A percentile compares a stretch with the other conserved stretches of the same genome.
Evolutionary conservation across 805 yeast genomes (phyloP).

Genomic region (Saccharomycopsis sp.): DNA sequence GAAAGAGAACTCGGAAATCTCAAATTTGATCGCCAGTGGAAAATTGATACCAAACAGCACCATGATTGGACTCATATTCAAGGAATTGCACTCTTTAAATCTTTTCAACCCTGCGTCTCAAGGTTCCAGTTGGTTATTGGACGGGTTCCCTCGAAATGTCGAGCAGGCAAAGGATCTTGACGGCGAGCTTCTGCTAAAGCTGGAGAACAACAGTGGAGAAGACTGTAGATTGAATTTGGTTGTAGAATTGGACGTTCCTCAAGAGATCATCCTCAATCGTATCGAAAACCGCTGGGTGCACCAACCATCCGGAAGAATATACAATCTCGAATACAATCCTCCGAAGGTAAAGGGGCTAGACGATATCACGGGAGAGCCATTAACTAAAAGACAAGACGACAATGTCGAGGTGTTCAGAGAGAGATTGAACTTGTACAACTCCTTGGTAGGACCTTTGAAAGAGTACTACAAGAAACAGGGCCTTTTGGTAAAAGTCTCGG

Average conservation of each 20-base stretch:
- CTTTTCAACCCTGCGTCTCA: conserved; percentile 34
- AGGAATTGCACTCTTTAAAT: conserved; percentile 36
- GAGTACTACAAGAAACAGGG: conserved; percentile 48
- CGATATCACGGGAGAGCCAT: conserved; percentile 84
- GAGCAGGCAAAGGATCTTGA: conserved; percentile 63
- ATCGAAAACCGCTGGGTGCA: conserved; percentile 86
- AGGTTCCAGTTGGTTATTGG: conserved; percentile 62
- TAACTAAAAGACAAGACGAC: conserved; percentile 77
- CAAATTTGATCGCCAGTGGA: conserved; percentile 53
- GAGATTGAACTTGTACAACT: conserved; percentile 57
- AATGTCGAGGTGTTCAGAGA: conserved; percentile 63
- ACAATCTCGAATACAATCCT: conserved; percentile 81
- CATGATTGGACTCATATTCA: conserved; percentile 52
- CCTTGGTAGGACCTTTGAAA: conserved; percentile 56
- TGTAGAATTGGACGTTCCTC: conserved; percentile 86
- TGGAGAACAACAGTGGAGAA: conserved; percentile 27
- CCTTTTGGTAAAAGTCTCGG: conserved; percentile 54
- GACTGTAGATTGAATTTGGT: conserved; percentile 50
- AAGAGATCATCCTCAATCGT: conserved; percentile 69
- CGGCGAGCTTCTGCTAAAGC: conserved; percentile 32
- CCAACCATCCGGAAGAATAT: conserved; percentile 75
- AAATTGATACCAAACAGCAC: conserved; percentile 64
- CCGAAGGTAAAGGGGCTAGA: conserved; percentile 78
- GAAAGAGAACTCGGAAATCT: conserved; percentile 52
- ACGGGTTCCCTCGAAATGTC: conserved; percentile 85